Percentiles rank a stretch among this genome's conserved stretches.
phyloP scores from a whole-genome alignment of 1,139 yeast species.

The Magnusiomyces fungicola region DNA sequence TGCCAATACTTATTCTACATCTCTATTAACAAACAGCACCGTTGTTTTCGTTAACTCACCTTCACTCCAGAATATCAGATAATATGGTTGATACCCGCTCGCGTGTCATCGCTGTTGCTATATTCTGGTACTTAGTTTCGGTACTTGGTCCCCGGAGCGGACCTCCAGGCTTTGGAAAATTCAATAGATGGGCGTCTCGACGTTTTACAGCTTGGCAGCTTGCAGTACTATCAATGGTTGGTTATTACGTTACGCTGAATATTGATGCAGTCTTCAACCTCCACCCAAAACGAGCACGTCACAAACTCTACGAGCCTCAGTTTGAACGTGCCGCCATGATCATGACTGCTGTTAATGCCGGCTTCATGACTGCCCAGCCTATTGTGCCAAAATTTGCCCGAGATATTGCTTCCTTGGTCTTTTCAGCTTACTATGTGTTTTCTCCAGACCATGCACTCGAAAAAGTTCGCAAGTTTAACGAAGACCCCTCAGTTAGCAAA shows the following conservation, averaged over 20 bases:
- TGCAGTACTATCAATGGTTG: conserved; percentile 17
- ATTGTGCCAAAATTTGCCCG: conserved; percentile 14
- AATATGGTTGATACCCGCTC: conserved; percentile 11
- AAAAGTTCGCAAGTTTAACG: conserved; percentile 18
- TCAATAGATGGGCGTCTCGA: conserved; percentile 14
- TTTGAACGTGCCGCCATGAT: conserved; percentile 17
- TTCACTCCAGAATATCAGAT: no score
- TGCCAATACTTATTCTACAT: not conserved
- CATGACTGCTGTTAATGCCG: conserved; percentile 19
- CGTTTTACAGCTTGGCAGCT: conserved; percentile 19
- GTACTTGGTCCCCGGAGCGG: conserved; percentile 18
- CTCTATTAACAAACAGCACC: not conserved
- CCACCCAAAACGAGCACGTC: conserved; percentile 16
- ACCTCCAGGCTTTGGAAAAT: conserved; percentile 15
- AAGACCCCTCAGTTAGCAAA: conserved; percentile 15
- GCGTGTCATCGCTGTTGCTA: conserved; percentile 15
- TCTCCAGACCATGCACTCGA: conserved; percentile 20
- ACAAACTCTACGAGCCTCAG: conserved; percentile 15
- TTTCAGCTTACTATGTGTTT: conserved; percentile 16
- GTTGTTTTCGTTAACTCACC: not conserved
- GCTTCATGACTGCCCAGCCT: conserved; percentile 20
- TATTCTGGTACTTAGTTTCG: conserved; percentile 16
- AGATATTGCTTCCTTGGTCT: conserved; percentile 16
- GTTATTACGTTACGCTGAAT: conserved; percentile 17
- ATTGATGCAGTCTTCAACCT: conserved; percentile 17